phyloP scores from a whole-genome alignment of 345 rosid species.

The Linum lewisii region DNA sequence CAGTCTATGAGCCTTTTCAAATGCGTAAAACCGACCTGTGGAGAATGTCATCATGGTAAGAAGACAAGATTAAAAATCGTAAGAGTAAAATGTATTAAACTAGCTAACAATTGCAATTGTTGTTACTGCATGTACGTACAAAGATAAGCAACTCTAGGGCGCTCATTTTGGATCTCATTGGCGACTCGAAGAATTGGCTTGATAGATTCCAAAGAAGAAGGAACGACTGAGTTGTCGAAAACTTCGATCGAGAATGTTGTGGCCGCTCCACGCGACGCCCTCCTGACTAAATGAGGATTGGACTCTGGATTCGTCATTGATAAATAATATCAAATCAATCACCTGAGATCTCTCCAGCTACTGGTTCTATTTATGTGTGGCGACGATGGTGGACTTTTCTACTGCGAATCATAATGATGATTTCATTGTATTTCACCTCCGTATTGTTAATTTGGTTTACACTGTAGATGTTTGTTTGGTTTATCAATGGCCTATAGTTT shows the following conservation, averaged over 20 bases:
- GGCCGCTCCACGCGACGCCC: conserved; percentile 89
- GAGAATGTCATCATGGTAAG: not conserved
- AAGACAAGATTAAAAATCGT: not conserved
- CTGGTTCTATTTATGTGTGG: not conserved
- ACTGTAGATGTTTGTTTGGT: too few relatives aligned
- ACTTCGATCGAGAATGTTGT: conserved; percentile 87
- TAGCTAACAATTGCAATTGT: not conserved
- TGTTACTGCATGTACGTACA: not conserved
- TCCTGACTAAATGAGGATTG: conserved; percentile 18
- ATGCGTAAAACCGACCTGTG: conserved; percentile 9
- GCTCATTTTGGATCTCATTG: conserved; percentile 78
- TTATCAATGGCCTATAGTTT: too few relatives aligned
- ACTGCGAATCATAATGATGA: not conserved
- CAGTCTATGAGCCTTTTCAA: conserved; percentile 9
- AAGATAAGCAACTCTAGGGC: conserved; percentile 52
- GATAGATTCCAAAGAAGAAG: conserved; percentile 75
- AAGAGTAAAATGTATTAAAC: not conserved
- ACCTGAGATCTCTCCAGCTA: not conserved
- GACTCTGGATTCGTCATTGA: not conserved
- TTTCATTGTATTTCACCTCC: not conserved
- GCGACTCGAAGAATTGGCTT: conserved; percentile 89
- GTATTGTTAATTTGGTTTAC: too few relatives aligned
- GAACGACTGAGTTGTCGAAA: conserved; percentile 90
- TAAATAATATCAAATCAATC: not conserved
- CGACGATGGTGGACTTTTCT: not conserved